These are phyloP conservation scores for Kodamaea nitidulidarum DNA, from an alignment of 805 yeast genomes.

Conservation along the genomic window DNA sequence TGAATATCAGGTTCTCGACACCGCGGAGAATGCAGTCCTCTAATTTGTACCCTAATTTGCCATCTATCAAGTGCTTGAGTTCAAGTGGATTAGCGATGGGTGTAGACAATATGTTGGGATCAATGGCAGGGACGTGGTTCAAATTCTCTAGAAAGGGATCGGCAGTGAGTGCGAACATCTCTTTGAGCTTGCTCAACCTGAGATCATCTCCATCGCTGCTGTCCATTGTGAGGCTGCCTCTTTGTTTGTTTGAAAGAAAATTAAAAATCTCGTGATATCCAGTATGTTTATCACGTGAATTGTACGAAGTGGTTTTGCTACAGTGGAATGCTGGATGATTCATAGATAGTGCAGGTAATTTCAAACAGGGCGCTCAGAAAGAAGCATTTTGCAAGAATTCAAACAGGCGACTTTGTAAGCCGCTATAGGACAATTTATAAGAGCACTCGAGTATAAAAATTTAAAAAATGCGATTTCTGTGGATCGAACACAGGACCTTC, in stretches of 20 bases:
- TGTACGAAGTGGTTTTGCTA: too few species aligned
- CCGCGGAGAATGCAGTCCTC: conserved; percentile 5
- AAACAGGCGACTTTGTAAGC: too few species aligned
- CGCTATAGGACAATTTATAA: too few species aligned
- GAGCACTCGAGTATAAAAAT: background rate
- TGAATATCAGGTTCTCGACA: conserved; percentile 7
- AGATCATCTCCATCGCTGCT: conserved; percentile 8
- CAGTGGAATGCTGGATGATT: too few species aligned
- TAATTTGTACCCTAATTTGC: conserved; percentile 1
- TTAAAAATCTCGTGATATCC: conserved; percentile 17
- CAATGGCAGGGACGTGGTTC: conserved; percentile 5
- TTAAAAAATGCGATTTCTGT: conserved; percentile 55
- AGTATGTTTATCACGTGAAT: conserved; percentile 20
- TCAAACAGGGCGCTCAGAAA: too few species aligned
- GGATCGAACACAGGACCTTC: conserved; percentile 91
- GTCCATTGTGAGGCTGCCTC: conserved; percentile 1
- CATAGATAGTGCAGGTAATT: too few species aligned
- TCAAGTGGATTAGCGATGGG: conserved; percentile 1
- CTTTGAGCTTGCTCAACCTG: conserved; percentile 18
- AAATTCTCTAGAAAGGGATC: conserved; percentile 11
- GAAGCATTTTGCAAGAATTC: too few species aligned
- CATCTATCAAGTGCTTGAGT: conserved; percentile 6
- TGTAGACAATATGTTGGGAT: background rate
- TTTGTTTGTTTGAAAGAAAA: conserved; percentile 4
- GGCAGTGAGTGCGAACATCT: conserved; percentile 16